These are phyloP conservation scores for Gymnopilus junonius DNA, from an alignment of 768 basidiomycete genomes.

Conservation along the genomic window DNA sequence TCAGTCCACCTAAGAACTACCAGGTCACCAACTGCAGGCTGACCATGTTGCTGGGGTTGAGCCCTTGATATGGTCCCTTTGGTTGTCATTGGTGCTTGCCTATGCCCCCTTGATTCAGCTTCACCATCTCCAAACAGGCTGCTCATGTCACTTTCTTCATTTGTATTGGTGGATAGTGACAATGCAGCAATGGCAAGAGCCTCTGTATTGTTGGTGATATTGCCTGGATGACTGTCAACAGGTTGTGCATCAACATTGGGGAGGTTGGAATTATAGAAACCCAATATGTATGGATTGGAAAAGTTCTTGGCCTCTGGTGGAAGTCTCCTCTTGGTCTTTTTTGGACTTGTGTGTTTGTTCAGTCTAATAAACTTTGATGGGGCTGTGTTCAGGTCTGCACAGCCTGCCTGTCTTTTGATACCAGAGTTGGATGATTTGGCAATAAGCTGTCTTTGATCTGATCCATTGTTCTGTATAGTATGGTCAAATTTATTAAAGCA, in stretches of 20 bases:
- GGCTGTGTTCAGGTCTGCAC: background rate
- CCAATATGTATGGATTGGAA: background rate
- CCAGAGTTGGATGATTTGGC: background rate
- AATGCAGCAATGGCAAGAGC: background rate
- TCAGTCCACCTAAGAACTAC: slow-evolving; percentile 24
- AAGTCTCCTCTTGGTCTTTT: background rate
- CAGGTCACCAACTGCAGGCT: slow-evolving; percentile 1
- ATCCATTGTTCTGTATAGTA: background rate
- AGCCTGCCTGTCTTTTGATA: background rate
- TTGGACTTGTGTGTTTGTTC: background rate
- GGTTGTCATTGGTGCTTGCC: background rate
- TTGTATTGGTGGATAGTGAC: background rate
- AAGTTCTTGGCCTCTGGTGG: background rate
- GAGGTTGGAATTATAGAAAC: background rate
- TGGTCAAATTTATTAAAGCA: background rate
- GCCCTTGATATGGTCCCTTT: background rate
- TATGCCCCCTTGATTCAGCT: background rate
- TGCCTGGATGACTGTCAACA: background rate
- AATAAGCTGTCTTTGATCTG: background rate
- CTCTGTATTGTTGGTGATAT: background rate
- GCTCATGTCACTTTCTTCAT: slow-evolving; percentile 4
- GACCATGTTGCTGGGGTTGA: background rate
- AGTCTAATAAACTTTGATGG: background rate
- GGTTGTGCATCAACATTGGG: background rate
- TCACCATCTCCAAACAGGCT: slow-evolving; percentile 15